Evolutionary conservation across 257 asterid genomes (phyloP), one percentile per base, ranked within the genome.

Genomic region (Solanum tarapatanum): DNA sequence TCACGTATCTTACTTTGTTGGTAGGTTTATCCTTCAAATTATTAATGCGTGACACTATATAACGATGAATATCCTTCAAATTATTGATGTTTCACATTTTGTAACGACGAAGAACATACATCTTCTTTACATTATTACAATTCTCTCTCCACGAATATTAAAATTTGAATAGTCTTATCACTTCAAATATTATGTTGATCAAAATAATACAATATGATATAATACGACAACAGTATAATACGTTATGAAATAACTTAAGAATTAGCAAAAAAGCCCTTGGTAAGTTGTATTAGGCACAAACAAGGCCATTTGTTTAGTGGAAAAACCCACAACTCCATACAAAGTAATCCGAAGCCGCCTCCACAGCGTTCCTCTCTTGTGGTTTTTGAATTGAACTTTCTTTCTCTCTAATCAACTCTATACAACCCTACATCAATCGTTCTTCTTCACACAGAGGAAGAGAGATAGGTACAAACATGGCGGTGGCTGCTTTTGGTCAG

Each of bases 401-500:
- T 41, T 10, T 48, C 51, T 76, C 60, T 39, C 35, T 39, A 11
- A 11, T 39, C 51, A 11, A 60, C 58, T 48, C 21, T 48, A 48
- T 48, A 13, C 21, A 48, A 48, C 58, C 58, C 58, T 48, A 48
- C 58, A 48, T 13, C 58, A 48, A 48, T 60, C 69, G 28, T 60
- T 60, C 26, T 21, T 60, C 28, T 60, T 21, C 69, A 60, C 69
- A 1, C 69, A 23, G 13, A 23, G 69, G 76, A 30, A n/a, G 36
- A 70, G 33, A 24, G 69, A 11, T 45, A 72, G 30, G 76, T 60
- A 45, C 23, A 58, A 35, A 51, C 35, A 92, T 93, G 94, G 93
- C 94, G 88, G 92, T 91, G 88, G 93, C 94, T 83, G 48, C 91
- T 6, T 88, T 84, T 83, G 93, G 92, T 87, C 94, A 91, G 89